phyloP scores from a whole-genome alignment of 306 rosid species.

The Fragaria vesca region DNA sequence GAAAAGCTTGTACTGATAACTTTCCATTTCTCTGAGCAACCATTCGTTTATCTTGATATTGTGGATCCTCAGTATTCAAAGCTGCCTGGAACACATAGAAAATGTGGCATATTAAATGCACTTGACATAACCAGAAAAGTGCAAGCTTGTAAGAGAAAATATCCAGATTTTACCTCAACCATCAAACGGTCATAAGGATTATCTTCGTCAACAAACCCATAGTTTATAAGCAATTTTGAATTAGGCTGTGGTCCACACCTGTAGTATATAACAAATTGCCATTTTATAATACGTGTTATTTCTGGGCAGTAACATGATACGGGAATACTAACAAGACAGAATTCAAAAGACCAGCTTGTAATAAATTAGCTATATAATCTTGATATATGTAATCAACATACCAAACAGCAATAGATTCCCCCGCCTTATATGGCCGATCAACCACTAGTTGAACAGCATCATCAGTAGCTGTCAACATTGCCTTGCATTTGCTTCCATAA shows the following conservation, averaged over 20 bases:
- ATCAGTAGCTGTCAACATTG: conserved; percentile 84
- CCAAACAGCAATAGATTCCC: conserved; percentile 93
- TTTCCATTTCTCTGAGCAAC: conserved; percentile 94
- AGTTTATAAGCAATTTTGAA: conserved; percentile 80
- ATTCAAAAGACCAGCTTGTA: background rate
- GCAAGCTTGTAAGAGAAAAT: conserved; percentile 13
- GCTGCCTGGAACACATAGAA: conserved; percentile 60
- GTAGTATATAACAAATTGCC: conserved; percentile 27
- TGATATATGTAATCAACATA: conserved; percentile 33
- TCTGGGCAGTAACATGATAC: conserved; percentile 4
- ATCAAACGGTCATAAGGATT: conserved; percentile 70
- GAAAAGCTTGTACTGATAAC: conserved; percentile 70
- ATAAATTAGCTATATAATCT: conserved; percentile 15
- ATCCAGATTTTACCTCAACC: conserved; percentile 55
- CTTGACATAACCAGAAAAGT: conserved; percentile 22
- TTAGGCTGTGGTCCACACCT: conserved; percentile 99
- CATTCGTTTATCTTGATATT: conserved; percentile 92
- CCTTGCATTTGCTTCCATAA: conserved; percentile 81
- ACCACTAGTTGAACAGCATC: conserved; percentile 79
- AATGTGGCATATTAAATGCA: conserved; percentile 24
- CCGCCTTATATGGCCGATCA: conserved; percentile 81
- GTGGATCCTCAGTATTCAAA: conserved; percentile 93
- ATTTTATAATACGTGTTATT: conserved; percentile 10
- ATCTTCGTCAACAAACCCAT: conserved; percentile 90
- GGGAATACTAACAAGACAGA: background rate